A percentile compares a stretch with the other conserved stretches of the same genome.
These are phyloP conservation scores for Blastobotrys parvus DNA, from an alignment of 805 yeast genomes.

Conservation along the genomic window DNA sequence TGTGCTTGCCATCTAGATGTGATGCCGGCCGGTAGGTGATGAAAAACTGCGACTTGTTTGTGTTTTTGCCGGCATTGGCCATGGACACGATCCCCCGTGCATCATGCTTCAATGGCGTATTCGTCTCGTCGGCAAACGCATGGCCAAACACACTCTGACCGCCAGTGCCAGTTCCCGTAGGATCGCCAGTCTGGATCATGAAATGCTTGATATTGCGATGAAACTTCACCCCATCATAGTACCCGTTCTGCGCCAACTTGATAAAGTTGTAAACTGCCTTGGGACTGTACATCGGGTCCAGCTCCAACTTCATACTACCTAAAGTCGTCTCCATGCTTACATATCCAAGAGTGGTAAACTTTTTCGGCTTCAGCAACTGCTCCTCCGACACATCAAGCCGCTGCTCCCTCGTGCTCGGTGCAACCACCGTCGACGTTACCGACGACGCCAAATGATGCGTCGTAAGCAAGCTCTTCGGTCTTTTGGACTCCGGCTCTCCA, in stretches of 20 bases:
- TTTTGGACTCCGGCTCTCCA: background rate
- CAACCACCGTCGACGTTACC: conserved; percentile 25
- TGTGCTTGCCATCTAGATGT: conserved; percentile 67
- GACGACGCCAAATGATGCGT: conserved; percentile 24
- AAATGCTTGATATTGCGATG: conserved; percentile 27
- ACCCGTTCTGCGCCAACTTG: conserved; percentile 24
- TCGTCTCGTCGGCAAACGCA: conserved; percentile 27
- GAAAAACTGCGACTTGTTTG: conserved; percentile 88
- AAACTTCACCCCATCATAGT: conserved; percentile 25
- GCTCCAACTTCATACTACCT: conserved; percentile 21
- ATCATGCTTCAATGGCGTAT: conserved; percentile 51
- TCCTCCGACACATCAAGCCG: conserved; percentile 19
- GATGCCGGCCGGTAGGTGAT: conserved; percentile 67
- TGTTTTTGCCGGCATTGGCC: conserved; percentile 93
- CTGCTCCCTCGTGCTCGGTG: conserved; percentile 19
- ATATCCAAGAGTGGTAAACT: conserved; percentile 22
- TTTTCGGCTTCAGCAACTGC: conserved; percentile 20
- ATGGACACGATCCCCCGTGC: conserved; percentile 75
- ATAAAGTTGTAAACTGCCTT: conserved; percentile 25
- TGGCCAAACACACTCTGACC: conserved; percentile 45
- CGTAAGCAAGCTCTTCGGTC: conserved; percentile 12
- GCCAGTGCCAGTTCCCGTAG: conserved; percentile 29
- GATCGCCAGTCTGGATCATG: conserved; percentile 31
- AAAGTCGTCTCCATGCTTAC: conserved; percentile 22
- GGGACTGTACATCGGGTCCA: conserved; percentile 21